Evolutionary conservation across 345 rosid species (phyloP), one percentile per base, ranked within the genome.

Genomic region (Arabis hirsuta): DNA sequence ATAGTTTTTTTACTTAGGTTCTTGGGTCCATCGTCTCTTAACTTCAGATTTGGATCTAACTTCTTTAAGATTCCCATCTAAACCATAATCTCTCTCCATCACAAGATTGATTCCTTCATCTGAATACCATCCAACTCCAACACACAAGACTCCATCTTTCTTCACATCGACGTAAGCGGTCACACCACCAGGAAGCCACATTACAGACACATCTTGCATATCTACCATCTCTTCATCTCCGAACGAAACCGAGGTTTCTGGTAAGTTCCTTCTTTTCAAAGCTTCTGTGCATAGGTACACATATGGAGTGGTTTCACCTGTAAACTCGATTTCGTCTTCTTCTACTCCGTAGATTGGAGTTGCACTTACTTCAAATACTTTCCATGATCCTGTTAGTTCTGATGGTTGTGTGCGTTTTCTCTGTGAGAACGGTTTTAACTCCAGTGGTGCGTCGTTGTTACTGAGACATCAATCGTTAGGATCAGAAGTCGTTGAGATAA

Each of bases 51-150:
- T 90, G 62, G 79, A 85, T 62, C 95, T 72, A n/a, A 94, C 92
- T 67, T 94, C 96, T 77, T 77, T 84, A 16, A 94, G 85, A 80
- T 80, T 84, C 51, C 98, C 98, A 80, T 94, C 96, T 12, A 78
- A 13, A 19, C 82, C 96, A 61, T 94, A 93, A 69, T 89, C 94
- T 76, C 97, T 87, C 67, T 93, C 97, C 94, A 93, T 87, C 43
- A 85, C 98, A 42, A 88, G 92, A 80, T 93, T 93, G 54, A 89
- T 85, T 29, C 97, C 98, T 79, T 93, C 94, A 1, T 86, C 92
- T 0, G 97, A 93, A 69, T 93, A 89, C 98, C 98, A 93, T 34
- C 96, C 96, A 5, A 82, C 84, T 11, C 97, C 97, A 12, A 94
- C 81, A 66, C 96, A 86, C 41, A 94, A 84, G 12, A 83, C 74